These are phyloP conservation scores for Blastomyces gilchristii DNA, from an alignment of 2,329 filamentous ascomycete genomes.

Conservation along the genomic window DNA sequence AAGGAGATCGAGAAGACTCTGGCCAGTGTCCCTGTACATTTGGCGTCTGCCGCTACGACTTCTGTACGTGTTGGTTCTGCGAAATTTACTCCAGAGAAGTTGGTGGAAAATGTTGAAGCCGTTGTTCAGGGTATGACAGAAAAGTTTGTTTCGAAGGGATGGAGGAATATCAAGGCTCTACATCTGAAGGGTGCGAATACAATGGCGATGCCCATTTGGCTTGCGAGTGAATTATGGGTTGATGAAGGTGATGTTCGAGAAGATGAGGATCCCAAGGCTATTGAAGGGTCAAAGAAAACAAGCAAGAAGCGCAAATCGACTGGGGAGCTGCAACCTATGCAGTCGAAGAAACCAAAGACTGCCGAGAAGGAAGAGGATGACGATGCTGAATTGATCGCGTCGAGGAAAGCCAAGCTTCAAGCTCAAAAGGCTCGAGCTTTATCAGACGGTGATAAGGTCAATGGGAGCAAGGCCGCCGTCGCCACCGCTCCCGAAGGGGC, in stretches of 20 bases:
- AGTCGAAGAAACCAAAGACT: slow-evolving; percentile 30
- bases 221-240: slow-evolving; percentile 83
- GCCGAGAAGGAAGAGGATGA: slow-evolving; percentile 29
- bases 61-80: slow-evolving; percentile 70
- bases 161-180: slow-evolving; percentile 72
- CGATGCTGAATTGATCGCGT: slow-evolving; percentile 25
- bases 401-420: slow-evolving; percentile 41
- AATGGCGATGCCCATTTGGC: slow-evolving; percentile 83
- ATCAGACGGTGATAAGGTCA: slow-evolving; percentile 18
- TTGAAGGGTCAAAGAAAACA: slow-evolving; percentile 28
- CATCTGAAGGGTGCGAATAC: slow-evolving; percentile 89
- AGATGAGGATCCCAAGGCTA: slow-evolving; percentile 24
- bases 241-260: slow-evolving; percentile 61
- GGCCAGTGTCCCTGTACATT: slow-evolving; percentile 64
- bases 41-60: slow-evolving; percentile 68
- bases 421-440: slow-evolving; percentile 39
- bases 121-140: slow-evolving; percentile 61
- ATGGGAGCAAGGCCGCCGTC: slow-evolving; percentile 18
- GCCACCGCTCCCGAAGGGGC: slow-evolving; percentile 14
- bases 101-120: slow-evolving; percentile 70
- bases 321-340: slow-evolving; percentile 22
- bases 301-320: slow-evolving; percentile 48
- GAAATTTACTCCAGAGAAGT: slow-evolving; percentile 60
- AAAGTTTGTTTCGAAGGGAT: slow-evolving; percentile 74
- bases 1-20: slow-evolving; percentile 73